These are phyloP conservation scores for Podospora bellae-mahoneyi DNA, from an alignment of 495 filamentous ascomycete species.

Conservation along the genomic window DNA sequence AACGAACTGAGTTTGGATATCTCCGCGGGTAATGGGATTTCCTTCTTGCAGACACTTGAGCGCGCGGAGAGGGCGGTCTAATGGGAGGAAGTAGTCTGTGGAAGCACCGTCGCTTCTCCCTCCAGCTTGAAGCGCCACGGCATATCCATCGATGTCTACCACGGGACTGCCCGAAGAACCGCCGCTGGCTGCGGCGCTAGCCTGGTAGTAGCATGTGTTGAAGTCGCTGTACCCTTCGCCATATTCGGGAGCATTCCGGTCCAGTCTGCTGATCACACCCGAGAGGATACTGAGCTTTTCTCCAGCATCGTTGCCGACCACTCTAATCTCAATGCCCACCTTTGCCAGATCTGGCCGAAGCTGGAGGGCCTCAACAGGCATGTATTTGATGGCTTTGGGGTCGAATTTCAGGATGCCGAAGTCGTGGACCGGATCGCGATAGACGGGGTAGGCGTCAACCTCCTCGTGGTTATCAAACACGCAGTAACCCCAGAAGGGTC, in stretches of 20 bases:
- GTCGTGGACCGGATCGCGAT: constrained; percentile 97
- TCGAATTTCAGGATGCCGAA: constrained; percentile 97
- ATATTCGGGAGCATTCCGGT: constrained; percentile 96
- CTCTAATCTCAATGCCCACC: constrained; percentile 89
- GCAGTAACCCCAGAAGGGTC: constrained; percentile 95
- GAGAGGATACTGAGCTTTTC: constrained; percentile 98
- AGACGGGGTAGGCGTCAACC: constrained; percentile 96
- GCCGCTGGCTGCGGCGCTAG: constrained; percentile 91
- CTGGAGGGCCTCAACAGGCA: constrained; percentile 75
- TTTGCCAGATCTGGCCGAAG: constrained; percentile 85
- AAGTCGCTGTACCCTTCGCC: constrained; percentile 98
- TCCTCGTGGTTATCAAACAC: constrained; percentile 99
- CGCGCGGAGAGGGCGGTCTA: constrained; percentile 84
- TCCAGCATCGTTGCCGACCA: constrained; percentile 97
- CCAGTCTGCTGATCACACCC: constrained; percentile 91
- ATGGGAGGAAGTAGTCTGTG: constrained; percentile 94
- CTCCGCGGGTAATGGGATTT: constrained; percentile 74
- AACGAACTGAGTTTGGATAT: constrained; percentile 97
- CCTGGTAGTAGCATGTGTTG: constrained; percentile 99
- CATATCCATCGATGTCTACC: constrained; percentile 90
- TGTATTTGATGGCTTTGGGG: constrained; percentile 92
- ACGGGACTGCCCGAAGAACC: constrained; percentile 97
- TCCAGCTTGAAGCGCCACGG: constrained; percentile 90
- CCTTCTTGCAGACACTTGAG: constrained; percentile 78
- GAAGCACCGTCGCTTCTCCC: constrained; percentile 91